Percentiles rank a stretch among this genome's conserved stretches.
Conservation (phyloP, 129 eudicot genomes). For the Flaveria ramosissima region DNA sequence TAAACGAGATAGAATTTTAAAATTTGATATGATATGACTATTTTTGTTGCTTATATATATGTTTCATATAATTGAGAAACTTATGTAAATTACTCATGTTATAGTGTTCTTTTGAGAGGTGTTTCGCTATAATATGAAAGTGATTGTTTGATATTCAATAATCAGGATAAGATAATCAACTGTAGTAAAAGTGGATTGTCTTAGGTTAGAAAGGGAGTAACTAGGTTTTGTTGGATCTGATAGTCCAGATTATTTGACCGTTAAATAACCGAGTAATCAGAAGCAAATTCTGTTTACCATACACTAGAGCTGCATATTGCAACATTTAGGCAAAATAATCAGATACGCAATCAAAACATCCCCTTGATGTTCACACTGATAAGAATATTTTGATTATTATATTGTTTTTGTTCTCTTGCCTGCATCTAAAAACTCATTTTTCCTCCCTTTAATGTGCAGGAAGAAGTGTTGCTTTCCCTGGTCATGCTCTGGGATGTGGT, state of each 20-base stretch:
- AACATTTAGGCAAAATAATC: not conserved
- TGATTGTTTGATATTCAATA: too few species aligned
- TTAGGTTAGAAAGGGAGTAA: not conserved
- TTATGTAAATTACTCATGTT: too few species aligned
- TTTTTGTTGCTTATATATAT: not conserved
- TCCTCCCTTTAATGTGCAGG: conserved; percentile 46
- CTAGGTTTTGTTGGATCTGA: not conserved
- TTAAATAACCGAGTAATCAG: not conserved
- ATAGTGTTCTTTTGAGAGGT: too few species aligned
- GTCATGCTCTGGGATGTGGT: conserved; percentile 95
- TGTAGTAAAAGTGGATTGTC: not conserved
- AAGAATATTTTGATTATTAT: conserved; percentile 2
- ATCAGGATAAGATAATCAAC: too few species aligned
- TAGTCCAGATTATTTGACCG: not conserved
- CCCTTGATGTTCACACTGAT: conserved; percentile 1
- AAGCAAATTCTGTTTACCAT: not conserved
- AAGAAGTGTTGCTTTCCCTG: conserved; percentile 99
- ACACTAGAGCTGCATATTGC: not conserved
- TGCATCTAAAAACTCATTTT: not conserved
- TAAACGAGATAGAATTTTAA: not conserved
- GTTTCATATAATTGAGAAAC: not conserved
- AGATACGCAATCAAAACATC: not conserved
- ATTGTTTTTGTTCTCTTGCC: not conserved
- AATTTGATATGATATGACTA: not conserved
- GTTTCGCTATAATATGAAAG: too few species aligned